phyloP scores from a whole-genome alignment of 768 basidiomycete genomes.

The Leccinum olivaceopallidum region DNA sequence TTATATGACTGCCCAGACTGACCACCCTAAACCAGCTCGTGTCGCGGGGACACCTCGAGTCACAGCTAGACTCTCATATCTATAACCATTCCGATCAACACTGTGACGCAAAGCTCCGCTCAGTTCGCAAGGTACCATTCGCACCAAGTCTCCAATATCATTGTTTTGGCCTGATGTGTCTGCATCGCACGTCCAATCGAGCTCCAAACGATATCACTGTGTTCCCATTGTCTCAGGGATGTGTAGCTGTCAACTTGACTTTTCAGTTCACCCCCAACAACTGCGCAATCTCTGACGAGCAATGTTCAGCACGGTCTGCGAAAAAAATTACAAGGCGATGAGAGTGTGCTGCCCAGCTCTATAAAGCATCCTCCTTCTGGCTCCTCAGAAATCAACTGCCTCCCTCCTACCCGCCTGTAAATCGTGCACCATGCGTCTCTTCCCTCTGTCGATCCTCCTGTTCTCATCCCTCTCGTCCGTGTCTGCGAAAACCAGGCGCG shows the following conservation, averaged over 20 bases:
- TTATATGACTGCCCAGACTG: neutral
- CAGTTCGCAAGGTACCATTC: neutral
- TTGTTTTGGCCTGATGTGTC: neutral
- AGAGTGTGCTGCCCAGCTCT: neutral
- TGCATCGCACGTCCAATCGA: neutral
- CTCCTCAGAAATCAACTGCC: constrained; percentile 2
- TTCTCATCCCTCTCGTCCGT: constrained; percentile 7
- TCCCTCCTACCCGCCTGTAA: constrained; percentile 3
- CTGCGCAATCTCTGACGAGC: neutral
- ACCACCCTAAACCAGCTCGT: neutral
- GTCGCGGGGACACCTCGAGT: neutral
- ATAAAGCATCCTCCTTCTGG: constrained; percentile 4
- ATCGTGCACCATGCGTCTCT: constrained; percentile 9
- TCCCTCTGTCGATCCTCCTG: constrained; percentile 4
- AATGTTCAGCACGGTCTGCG: neutral
- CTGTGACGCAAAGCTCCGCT: neutral
- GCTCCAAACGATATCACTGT: neutral
- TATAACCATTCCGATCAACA: neutral
- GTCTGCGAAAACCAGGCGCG: constrained; percentile 9
- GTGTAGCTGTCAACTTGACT: neutral
- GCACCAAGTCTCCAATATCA: neutral
- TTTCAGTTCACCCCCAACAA: neutral
- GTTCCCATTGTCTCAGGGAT: constrained; percentile 10
- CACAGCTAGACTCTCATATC: neutral
- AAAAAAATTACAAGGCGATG: neutral